These are phyloP conservation scores for Camelina sativa DNA, from an alignment of 345 rosid species.

Conservation along the genomic window DNA sequence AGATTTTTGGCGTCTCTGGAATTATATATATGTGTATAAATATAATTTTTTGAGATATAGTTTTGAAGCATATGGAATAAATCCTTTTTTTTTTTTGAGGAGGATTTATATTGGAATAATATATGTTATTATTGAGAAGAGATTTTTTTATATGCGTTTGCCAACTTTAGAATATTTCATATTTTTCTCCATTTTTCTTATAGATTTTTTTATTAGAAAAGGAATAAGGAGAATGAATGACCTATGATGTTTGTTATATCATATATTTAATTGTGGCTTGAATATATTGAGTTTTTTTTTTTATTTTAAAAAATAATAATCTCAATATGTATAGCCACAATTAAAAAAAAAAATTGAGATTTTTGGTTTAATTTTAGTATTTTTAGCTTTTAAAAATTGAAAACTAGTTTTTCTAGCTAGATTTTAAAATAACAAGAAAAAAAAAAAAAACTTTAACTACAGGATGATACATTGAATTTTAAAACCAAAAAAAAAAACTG, in stretches of 20 bases:
- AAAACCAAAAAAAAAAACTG: no score
- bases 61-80: conserved; percentile 13
- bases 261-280: background rate
- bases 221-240: background rate
- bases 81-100: background rate
- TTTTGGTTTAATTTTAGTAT: no score
- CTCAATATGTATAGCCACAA: no score
- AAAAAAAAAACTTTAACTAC: background rate
- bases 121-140: background rate
- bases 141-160: conserved; percentile 3
- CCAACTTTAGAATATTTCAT: background rate
- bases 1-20: background rate
- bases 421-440: no score
- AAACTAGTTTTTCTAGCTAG: background rate
- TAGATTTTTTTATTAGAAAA: background rate
- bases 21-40: background rate
- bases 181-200: background rate
- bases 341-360: no score
- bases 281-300: background rate
- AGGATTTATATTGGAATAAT: no score
- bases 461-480: no score
- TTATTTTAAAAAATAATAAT: no score
- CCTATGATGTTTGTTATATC: background rate
- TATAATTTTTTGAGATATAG: background rate
- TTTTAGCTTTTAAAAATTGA: no score